Percentiles rank a stretch among this genome's conserved stretches.
These are phyloP conservation scores for Amphirosellinia nigrospora DNA, from an alignment of 495 filamentous ascomycete species.

Conservation along the genomic window DNA sequence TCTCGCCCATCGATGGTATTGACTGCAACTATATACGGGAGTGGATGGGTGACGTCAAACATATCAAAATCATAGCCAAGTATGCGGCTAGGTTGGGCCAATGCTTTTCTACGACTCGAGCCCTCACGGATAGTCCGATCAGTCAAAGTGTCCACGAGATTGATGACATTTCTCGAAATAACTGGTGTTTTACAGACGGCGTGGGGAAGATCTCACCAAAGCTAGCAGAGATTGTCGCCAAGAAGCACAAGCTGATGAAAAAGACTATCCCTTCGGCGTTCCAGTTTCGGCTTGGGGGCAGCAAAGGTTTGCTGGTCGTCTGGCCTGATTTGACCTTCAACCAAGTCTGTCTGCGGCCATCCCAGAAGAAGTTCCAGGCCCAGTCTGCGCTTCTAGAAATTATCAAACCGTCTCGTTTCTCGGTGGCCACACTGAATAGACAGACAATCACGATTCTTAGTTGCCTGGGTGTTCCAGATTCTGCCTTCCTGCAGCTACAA, in stretches of 20 bases:
- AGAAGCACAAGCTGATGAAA: conserved; percentile 64
- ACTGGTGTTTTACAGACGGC: conserved; percentile 83
- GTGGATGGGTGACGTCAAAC: conserved; percentile 87
- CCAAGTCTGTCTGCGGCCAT: conserved; percentile 77
- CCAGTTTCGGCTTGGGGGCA: conserved; percentile 91
- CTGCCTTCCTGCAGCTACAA: conserved; percentile 71
- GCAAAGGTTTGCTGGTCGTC: conserved; percentile 84
- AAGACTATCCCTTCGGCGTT: conserved; percentile 73
- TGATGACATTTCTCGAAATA: conserved; percentile 69
- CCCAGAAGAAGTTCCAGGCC: conserved; percentile 87
- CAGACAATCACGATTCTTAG: conserved; percentile 88
- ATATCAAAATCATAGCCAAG: conserved; percentile 82
- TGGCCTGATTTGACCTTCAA: conserved; percentile 64
- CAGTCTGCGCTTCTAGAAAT: conserved; percentile 78
- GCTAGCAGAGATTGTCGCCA: conserved; percentile 71
- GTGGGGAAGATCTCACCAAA: conserved; percentile 89
- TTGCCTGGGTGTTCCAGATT: conserved; percentile 71
- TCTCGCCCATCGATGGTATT: conserved; percentile 67
- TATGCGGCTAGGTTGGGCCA: conserved; percentile 88
- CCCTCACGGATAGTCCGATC: conserved; percentile 46
- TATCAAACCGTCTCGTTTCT: conserved; percentile 76
- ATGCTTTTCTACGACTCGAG: conserved; percentile 91
- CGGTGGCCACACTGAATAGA: conserved; percentile 79
- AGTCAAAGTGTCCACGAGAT: conserved; percentile 50
- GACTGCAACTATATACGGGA: conserved; percentile 76